A percentile compares a stretch with the other conserved stretches of the same genome.
These are phyloP conservation scores for Yarrowia sp. DNA, from an alignment of 805 yeast genomes.

Conservation along the genomic window DNA sequence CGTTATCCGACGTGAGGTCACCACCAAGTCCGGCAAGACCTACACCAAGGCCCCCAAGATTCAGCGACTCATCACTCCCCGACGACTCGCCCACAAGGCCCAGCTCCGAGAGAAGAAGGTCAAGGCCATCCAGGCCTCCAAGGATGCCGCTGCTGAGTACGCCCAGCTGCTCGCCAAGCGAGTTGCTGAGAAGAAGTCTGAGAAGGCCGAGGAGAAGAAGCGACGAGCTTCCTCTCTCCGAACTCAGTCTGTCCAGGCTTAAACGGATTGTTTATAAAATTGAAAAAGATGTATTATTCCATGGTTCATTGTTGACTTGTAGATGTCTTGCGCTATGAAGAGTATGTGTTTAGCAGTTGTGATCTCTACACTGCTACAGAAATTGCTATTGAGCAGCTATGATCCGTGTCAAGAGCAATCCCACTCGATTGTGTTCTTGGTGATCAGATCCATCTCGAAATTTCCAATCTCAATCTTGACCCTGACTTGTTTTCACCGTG, in stretches of 20 bases:
- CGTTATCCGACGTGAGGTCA: constrained; percentile 97
- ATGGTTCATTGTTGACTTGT: too few species aligned
- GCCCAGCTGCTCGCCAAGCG: constrained; percentile 98
- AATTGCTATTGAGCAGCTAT: too few species aligned
- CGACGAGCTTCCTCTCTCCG: constrained; percentile 99
- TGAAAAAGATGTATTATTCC: constrained; percentile 21
- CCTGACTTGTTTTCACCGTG: too few species aligned
- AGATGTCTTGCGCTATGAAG: too few species aligned
- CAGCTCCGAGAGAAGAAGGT: constrained; percentile 89
- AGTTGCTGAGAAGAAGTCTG: constrained; percentile 97
- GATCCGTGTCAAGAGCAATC: too few species aligned
- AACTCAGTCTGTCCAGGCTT: constrained; percentile 32
- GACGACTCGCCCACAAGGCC: constrained; percentile 98
- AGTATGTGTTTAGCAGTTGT: neutral
- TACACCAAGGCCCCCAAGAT: constrained; percentile 99
- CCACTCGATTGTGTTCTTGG: too few species aligned
- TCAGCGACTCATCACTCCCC: constrained; percentile 99
- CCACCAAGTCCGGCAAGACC: constrained; percentile 89
- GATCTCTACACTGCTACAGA: too few species aligned
- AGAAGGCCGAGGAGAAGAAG: constrained; percentile 97
- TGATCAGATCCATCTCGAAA: too few species aligned
- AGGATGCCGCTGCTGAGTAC: constrained; percentile 99
- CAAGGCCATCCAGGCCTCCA: constrained; percentile 96
- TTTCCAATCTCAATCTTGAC: too few species aligned
- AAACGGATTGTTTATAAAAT: constrained; percentile 26